These are phyloP conservation scores for Neurospora sp. DNA, from an alignment of 2,329 filamentous ascomycete genomes.

Conservation along the genomic window DNA sequence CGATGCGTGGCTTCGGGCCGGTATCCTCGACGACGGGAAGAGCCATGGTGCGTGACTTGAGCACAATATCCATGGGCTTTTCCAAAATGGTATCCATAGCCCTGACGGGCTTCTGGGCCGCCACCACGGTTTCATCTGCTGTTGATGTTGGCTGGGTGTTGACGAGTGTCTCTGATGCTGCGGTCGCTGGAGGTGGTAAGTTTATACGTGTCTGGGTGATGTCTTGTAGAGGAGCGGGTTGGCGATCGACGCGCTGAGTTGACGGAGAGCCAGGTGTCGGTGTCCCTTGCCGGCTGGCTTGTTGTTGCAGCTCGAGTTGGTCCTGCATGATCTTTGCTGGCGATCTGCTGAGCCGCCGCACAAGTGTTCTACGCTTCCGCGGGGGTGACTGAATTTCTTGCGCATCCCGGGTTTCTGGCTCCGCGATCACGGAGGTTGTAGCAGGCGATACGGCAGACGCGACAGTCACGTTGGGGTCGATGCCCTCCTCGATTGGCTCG, in stretches of 20 bases:
- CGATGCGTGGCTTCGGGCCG: slow-evolving; percentile 74
- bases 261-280: slow-evolving; percentile 33
- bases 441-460: slow-evolving; percentile 12
- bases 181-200: not conserved
- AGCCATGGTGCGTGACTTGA: slow-evolving; percentile 69
- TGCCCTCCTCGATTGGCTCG: slow-evolving; percentile 28
- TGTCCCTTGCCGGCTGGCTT: not conserved
- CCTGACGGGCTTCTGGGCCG: slow-evolving; percentile 60
- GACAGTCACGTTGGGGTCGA: slow-evolving; percentile 43
- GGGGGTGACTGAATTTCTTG: slow-evolving; percentile 38
- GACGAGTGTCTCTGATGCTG: slow-evolving; percentile 34
- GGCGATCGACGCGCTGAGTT: slow-evolving; percentile 42
- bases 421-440: not conserved
- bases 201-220: slow-evolving; percentile 40
- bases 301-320: not conserved
- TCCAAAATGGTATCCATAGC: slow-evolving; percentile 71
- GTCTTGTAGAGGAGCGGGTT: slow-evolving; percentile 57
- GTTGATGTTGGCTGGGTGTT: slow-evolving; percentile 53
- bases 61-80: slow-evolving; percentile 85
- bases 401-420: slow-evolving; percentile 13
- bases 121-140: slow-evolving; percentile 35
- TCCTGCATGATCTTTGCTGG: slow-evolving; percentile 20
- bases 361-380: slow-evolving; percentile 57
- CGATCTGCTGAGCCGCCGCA: slow-evolving; percentile 29
- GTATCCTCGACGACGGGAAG: slow-evolving; percentile 62